Evolutionary conservation across 2,329 filamentous ascomycete genomes (phyloP), one percentile per base, ranked within the genome.

Genomic region (Pseudocercospora musae): DNA sequence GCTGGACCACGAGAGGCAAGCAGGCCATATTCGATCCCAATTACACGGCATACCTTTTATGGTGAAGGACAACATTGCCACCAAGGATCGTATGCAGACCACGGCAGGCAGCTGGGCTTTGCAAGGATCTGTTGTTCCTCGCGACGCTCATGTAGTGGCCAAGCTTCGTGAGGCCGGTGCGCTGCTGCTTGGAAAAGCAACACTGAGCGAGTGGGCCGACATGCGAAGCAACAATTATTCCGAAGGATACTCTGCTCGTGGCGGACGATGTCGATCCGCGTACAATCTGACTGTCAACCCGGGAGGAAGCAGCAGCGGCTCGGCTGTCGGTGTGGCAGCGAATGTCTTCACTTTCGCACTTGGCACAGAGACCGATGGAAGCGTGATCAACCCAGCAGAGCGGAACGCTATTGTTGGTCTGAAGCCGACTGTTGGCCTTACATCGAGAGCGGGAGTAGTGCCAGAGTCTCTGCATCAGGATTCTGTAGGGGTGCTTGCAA

Each of bases 41-140:
- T 80, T 93, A 1, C 89, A 92, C 72, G 89, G 89, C 2, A 90
- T 93, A 48, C 89, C 90, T 0, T 90, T 90, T 72, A 79, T 89
- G 2, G 84, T 91, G 66, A 92, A 92, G 75, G 89, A 92, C 72
- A 89, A 88, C 71, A 88, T 90, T 59, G 87, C 81, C 23, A 86
- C 84, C 8, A 86, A 85, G 66, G 89, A 91, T 72, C 82, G 82
- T 57, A 84, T 92, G 82, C 83, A 92, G 71, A 92, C 89, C 0
- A 92, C 89, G 0, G 89, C 89, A 0, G 90, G 90, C 0, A 86
- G 82, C 69, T 87, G 80, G 82, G 86, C 86, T 18, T 80, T 92
- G 0, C 74, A 89, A 1, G 89, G 89, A 1, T 86, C 81, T 50
- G 77, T 87, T 0, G 85, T 89, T 0, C 87, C 88, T 2, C 82